Percentiles rank a stretch among this genome's conserved stretches.
These are phyloP conservation scores for Epichloe gansuensis DNA, from an alignment of 2,329 filamentous ascomycete species.

Conservation along the genomic window DNA sequence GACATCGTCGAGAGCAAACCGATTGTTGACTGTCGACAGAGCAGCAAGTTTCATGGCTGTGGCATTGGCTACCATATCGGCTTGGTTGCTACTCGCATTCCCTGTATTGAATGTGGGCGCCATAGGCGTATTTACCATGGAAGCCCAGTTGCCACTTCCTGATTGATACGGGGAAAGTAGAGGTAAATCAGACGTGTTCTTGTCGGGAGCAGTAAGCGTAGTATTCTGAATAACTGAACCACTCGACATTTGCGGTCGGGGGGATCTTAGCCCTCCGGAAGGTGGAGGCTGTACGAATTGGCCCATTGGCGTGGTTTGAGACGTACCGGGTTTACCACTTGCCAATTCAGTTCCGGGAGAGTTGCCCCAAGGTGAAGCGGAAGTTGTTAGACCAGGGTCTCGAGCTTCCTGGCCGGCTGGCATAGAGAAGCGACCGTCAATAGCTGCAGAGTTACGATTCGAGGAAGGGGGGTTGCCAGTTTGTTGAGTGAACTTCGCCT, in stretches of 20 bases:
- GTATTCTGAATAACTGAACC: conserved; percentile 70
- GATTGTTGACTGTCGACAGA: conserved; percentile 94
- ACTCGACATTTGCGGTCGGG: conserved; percentile 54
- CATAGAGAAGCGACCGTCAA: conserved; percentile 66
- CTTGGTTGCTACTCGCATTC: conserved; percentile 50
- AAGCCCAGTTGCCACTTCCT: conserved; percentile 89
- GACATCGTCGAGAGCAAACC: conserved; percentile 91
- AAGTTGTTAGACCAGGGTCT: conserved; percentile 13
- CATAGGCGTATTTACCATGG: conserved; percentile 97
- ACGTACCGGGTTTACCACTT: conserved; percentile 61
- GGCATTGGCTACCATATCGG: conserved; percentile 96
- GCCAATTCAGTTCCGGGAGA: conserved; percentile 37
- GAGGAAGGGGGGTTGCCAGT: conserved; percentile 87
- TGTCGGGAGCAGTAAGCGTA: conserved; percentile 59
- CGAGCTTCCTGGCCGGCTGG: conserved; percentile 37
- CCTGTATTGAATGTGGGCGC: conserved; percentile 62
- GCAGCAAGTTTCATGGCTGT: conserved; percentile 98
- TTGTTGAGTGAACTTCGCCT: conserved; percentile 92
- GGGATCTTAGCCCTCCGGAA: conserved; percentile 64
- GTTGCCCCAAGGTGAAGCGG: conserved; percentile 62
- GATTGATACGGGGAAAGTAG: conserved; percentile 73
- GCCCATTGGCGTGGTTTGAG: conserved; percentile 69
- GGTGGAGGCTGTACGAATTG: conserved; percentile 80
- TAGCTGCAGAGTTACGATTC: conserved; percentile 78
- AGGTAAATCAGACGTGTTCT: conserved; percentile 57